phyloP scores from a whole-genome alignment of 1,284 basidiomycete genomes.

The Leccinum subrobustum region DNA sequence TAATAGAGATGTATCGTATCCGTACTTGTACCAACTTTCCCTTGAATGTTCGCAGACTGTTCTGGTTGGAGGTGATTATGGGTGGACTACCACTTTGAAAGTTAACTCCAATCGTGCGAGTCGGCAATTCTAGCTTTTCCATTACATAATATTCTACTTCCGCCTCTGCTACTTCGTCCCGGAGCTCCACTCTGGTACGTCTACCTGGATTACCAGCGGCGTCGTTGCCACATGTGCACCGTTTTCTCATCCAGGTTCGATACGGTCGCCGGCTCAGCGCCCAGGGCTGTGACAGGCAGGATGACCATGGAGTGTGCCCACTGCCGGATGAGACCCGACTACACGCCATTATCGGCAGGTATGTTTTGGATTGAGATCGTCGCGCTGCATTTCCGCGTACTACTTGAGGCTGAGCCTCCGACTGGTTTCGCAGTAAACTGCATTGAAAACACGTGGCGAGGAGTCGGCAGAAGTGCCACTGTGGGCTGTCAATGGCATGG shows the following conservation, averaged over 20 bases:
- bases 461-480: neutral
- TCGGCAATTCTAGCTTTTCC: neutral
- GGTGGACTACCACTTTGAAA: neutral
- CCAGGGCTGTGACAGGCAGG: neutral
- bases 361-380: neutral
- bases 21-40: slow-evolving; percentile 1
- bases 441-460: neutral
- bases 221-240: neutral
- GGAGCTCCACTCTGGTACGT: neutral
- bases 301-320: neutral
- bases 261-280: neutral
- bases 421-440: neutral
- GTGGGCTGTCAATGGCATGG: neutral
- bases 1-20: slow-evolving; percentile 24
- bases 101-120: neutral
- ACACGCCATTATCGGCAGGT: neutral
- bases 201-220: neutral
- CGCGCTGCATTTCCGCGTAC: neutral
- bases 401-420: neutral
- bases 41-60: neutral
- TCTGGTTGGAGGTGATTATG: neutral
- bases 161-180: neutral
- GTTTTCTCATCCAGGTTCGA: neutral
- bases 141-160: too few species aligned
- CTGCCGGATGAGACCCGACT: neutral